phyloP scores from a whole-genome alignment of 352 stramenopile species.

The Pythium monospermum region DNA sequence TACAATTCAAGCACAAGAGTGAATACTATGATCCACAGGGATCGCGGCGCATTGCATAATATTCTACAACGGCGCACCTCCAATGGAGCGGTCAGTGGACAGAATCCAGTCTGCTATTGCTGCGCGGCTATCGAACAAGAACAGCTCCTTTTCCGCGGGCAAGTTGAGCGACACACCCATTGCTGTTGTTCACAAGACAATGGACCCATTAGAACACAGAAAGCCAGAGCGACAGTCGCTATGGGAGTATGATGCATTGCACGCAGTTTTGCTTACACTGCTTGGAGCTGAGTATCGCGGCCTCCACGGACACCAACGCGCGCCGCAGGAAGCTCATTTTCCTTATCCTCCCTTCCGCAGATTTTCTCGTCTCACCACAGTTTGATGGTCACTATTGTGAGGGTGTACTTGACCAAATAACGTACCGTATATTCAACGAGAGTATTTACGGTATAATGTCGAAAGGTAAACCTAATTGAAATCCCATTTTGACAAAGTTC shows the following conservation, averaged over 20 bases:
- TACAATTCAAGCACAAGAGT: not conserved
- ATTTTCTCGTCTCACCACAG: too few relatives aligned
- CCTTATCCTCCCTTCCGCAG: too few relatives aligned
- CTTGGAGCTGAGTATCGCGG: slow-evolving; percentile 74
- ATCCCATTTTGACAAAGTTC: not conserved
- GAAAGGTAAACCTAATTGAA: slow-evolving; percentile 10
- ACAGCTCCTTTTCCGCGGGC: slow-evolving; percentile 69
- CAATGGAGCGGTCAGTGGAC: slow-evolving; percentile 75
- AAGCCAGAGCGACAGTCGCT: too few relatives aligned
- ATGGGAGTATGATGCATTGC: too few relatives aligned
- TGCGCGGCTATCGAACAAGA: slow-evolving; percentile 59
- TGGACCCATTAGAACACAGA: too few relatives aligned
- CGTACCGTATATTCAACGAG: too few relatives aligned
- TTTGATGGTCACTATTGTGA: too few relatives aligned
- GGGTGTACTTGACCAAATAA: too few relatives aligned
- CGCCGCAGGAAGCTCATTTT: slow-evolving; percentile 73
- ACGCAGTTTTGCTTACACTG: slow-evolving; percentile 63
- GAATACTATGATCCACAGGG: not conserved
- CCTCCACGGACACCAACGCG: slow-evolving; percentile 67
- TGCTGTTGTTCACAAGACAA: slow-evolving; percentile 39
- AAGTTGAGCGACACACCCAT: slow-evolving; percentile 74
- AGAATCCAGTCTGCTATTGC: slow-evolving; percentile 54
- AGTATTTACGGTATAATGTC: too few relatives aligned
- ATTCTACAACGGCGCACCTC: slow-evolving; percentile 36
- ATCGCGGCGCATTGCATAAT: too few relatives aligned